These are phyloP conservation scores for Tricholomella constricta DNA, from an alignment of 768 basidiomycete genomes.

Conservation along the genomic window DNA sequence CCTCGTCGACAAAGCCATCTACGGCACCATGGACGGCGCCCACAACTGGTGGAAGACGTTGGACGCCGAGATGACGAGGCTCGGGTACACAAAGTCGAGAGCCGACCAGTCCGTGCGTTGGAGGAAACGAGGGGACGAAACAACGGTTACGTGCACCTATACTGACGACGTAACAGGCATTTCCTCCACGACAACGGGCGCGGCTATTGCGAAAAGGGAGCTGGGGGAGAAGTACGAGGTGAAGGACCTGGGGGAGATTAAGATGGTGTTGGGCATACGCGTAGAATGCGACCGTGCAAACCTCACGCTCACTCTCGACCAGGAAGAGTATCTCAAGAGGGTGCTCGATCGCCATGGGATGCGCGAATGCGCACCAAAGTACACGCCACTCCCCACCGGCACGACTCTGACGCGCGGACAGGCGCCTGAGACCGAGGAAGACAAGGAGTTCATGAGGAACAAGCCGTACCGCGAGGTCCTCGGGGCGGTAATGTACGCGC, in stretches of 20 bases:
- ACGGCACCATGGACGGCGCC: background rate
- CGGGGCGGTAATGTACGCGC: background rate
- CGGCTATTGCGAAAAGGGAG: background rate
- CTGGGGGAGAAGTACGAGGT: constrained; percentile 1
- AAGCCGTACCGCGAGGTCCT: background rate
- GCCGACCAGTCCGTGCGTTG: constrained; percentile 21
- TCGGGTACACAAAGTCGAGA: no score
- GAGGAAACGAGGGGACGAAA: background rate
- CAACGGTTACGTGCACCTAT: constrained; percentile 17
- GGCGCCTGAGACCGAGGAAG: background rate
- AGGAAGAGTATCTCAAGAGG: no score
- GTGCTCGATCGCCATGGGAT: constrained; percentile 20
- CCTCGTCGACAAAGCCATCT: constrained; percentile 3
- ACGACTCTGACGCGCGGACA: background rate
- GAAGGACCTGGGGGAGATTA: background rate
- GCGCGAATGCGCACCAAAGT: constrained; percentile 26
- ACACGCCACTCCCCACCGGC: no score
- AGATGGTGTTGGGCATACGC: background rate
- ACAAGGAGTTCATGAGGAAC: background rate
- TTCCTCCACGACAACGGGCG: background rate
- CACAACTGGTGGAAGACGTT: constrained; percentile 1
- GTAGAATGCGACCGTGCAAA: background rate
- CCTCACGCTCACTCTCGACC: no score
- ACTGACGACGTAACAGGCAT: no score
- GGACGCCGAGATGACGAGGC: background rate